Evolutionary conservation across 768 basidiomycete genomes (phyloP).

Genomic region (Pisolithus tinctorius): DNA sequence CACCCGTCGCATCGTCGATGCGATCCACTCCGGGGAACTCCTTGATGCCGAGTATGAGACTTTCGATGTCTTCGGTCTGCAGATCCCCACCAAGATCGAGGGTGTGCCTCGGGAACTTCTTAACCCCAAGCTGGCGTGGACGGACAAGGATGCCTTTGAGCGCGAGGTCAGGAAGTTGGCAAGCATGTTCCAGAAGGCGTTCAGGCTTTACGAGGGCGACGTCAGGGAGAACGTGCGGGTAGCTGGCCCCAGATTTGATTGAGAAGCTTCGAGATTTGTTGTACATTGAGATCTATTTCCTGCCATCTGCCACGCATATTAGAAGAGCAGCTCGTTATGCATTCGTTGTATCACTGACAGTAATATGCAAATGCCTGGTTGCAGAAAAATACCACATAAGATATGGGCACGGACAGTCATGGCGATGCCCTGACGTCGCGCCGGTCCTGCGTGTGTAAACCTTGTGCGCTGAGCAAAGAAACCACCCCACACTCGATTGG

Average conservation of each 20-base stretch:
- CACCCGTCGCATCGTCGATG: slow-evolving; percentile 94
- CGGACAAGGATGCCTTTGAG: slow-evolving; percentile 83
- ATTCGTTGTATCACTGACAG: too few species aligned
- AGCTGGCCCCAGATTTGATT: slow-evolving; percentile 61
- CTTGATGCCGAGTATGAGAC: slow-evolving; percentile 82
- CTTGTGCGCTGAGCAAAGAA: too few species aligned
- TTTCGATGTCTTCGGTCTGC: slow-evolving; percentile 77
- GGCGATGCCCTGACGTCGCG: too few species aligned
- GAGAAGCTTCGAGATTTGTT: not conserved
- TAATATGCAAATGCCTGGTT: too few species aligned
- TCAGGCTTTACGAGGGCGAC: slow-evolving; percentile 84
- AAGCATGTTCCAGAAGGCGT: slow-evolving; percentile 92
- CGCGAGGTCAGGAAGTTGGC: slow-evolving; percentile 83
- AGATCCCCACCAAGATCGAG: slow-evolving; percentile 75
- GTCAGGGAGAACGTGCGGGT: slow-evolving; percentile 73
- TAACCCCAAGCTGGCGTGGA: slow-evolving; percentile 84
- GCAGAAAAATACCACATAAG: too few species aligned
- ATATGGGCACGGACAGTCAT: too few species aligned
- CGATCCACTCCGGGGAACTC: slow-evolving; percentile 91
- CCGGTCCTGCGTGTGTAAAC: too few species aligned
- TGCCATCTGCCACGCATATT: too few species aligned
- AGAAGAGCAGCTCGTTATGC: too few species aligned
- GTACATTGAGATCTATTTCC: not conserved
- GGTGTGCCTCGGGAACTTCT: slow-evolving; percentile 89
- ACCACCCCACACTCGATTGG: too few species aligned